These are phyloP conservation scores for Aspergillus japonicus DNA, from an alignment of 2,329 filamentous ascomycete genomes.

Conservation along the genomic window DNA sequence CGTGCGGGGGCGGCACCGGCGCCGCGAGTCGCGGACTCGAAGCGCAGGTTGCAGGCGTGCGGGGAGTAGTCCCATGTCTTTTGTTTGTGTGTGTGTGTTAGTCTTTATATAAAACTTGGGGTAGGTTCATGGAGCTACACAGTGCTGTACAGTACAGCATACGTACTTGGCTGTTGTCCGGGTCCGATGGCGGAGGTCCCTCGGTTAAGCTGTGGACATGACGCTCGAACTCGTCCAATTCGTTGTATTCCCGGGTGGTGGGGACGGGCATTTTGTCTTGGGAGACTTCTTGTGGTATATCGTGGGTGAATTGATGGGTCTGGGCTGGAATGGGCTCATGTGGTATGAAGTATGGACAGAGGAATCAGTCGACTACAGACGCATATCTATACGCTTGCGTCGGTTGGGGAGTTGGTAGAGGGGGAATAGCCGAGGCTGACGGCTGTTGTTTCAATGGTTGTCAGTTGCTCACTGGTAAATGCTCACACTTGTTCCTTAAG, in stretches of 20 bases:
- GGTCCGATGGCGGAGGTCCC: neutral
- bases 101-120: no score
- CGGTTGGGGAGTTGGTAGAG: neutral
- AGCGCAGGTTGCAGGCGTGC: slow-evolving; percentile 32
- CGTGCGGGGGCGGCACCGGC: slow-evolving; percentile 27
- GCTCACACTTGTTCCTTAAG: neutral
- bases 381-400: neutral
- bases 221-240: slow-evolving; percentile 34
- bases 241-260: neutral
- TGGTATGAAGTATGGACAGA: no score
- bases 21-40: slow-evolving; percentile 38
- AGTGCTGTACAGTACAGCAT: neutral
- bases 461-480: neutral
- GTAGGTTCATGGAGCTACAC: no score
- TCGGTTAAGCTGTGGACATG: slow-evolving; percentile 7
- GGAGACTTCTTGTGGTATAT: neutral
- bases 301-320: no score
- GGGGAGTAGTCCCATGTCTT: slow-evolving; percentile 32
- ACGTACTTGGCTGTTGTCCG: neutral
- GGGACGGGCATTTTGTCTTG: neutral
- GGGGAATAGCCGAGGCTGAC: slow-evolving; percentile 13
- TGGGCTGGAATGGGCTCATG: neutral
- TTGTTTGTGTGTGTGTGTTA: no score
- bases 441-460: neutral
- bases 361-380: no score